Evolutionary conservation across 2,329 filamentous ascomycete species (phyloP), one percentile per base, ranked within the genome.

Genomic region (Penicillium sp.): DNA sequence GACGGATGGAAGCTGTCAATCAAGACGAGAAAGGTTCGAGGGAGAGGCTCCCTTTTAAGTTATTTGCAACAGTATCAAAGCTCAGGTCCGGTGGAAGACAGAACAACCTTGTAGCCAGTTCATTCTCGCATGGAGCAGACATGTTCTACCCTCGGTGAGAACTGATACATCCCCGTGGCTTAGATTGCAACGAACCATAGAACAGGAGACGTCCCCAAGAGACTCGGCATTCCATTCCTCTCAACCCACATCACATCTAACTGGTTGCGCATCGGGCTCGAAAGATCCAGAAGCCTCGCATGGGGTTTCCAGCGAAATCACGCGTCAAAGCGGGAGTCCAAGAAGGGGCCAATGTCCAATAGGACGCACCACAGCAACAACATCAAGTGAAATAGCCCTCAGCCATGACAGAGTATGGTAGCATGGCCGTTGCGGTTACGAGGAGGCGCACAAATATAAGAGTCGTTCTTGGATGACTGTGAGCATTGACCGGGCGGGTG

Each of bases 41-140:
- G 38, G 45, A 14, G 12, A 26, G 50, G 40, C 21, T n/a, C 11
- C 38, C 40, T 52, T 52, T 52, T 52, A 52, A 52, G 26, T 26
- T 28, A 24, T 46, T 43, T 23, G 9, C 9, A 43, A 18, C 11
- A n/a, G 16, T 3, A 43, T 18, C 24, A 16, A 20, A 3, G 5
- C 9, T 18, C 43, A 38, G 11, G 14, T 52, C 23, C 7, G 11
- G n/a, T 14, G 6, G 3, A 42, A 14, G 33, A 14, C 18, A 26
- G 40, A 51, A 42, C 40, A 26, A 23, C 20, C 48, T 40, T 42
- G 48, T 35, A 51, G 14, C 48, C 18, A 33, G 26, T 52, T 20
- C 35, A 52, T 52, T 23, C 40, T 45, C 40, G 38, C 20, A 45
- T 33, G 28, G 12, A 20, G 23, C n/a, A 26, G 3, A 11, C 35